These are phyloP conservation scores for Quercus tomentella DNA, from an alignment of 331 rosid species.

Conservation along the genomic window DNA sequence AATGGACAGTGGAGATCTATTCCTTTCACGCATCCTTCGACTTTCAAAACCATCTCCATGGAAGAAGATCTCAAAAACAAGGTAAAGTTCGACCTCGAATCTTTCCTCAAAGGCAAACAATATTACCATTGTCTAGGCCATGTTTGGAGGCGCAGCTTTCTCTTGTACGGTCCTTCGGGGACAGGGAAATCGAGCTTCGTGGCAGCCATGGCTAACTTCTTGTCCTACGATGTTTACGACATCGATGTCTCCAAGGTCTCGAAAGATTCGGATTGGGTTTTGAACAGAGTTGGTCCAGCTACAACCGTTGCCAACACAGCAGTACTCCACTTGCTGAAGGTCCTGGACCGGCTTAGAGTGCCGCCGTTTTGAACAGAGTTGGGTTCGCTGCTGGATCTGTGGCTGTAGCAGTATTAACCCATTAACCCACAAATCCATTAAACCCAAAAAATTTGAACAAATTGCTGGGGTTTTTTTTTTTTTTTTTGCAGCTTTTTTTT, in stretches of 20 bases:
- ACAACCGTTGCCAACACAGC: too few species aligned
- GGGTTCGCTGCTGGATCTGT: too few species aligned
- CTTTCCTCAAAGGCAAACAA: conserved; percentile 61
- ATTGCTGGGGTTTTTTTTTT: too few species aligned
- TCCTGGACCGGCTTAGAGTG: too few species aligned
- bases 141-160: conserved; percentile 81
- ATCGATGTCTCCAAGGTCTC: conserved; percentile 54
- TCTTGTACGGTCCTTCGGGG: conserved; percentile 85
- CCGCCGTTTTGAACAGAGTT: too few species aligned
- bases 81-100: conserved; percentile 78
- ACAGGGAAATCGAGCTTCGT: conserved; percentile 95
- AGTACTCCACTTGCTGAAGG: too few species aligned
- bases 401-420: too few species aligned
- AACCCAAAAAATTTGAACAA: too few species aligned
- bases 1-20: conserved; percentile 55
- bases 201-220: conserved; percentile 93
- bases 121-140: conserved; percentile 74
- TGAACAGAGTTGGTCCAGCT: too few species aligned
- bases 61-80: conserved; percentile 67
- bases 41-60: conserved; percentile 79
- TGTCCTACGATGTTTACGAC: conserved; percentile 69
- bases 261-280: conserved; percentile 70
- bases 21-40: conserved; percentile 79
- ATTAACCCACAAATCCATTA: too few species aligned
- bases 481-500: too few species aligned